Conservation (phyloP, 192 early-diverging fungal species). For the Podochytrium sp. region DNA sequence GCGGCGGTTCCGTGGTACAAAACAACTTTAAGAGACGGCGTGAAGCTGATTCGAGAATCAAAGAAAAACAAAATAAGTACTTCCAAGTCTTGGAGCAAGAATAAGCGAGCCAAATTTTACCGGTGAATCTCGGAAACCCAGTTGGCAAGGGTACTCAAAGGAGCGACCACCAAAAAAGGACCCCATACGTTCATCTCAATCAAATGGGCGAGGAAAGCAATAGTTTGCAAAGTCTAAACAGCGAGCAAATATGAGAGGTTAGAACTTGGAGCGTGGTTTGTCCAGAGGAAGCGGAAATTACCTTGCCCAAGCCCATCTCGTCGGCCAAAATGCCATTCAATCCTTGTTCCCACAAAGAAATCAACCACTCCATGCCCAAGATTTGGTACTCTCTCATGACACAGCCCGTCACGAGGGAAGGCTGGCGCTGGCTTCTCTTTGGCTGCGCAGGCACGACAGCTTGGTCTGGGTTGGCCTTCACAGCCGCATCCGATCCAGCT, state of each 20-base stretch:
- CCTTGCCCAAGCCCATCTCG: constrained; percentile 93
- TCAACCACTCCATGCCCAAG: constrained; percentile 94
- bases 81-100: not conserved
- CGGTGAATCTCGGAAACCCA: constrained; percentile 91
- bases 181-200: constrained; percentile 80
- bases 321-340: constrained; percentile 95
- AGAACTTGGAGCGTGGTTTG: too few relatives aligned
- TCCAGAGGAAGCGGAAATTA: too few relatives aligned
- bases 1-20: constrained; percentile 83
- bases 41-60: constrained; percentile 56
- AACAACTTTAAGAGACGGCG: constrained; percentile 77
- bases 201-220: constrained; percentile 84
- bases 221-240: constrained; percentile 89
- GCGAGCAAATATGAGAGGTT: not conserved
- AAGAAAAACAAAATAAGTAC: not conserved
- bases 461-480: not conserved
- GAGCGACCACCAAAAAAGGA: constrained; percentile 87
- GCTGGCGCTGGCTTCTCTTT: constrained; percentile 27
- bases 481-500: not conserved
- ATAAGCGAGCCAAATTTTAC: constrained; percentile 8
- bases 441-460: not conserved
- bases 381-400: constrained; percentile 90
- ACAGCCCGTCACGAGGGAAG: constrained; percentile 40
- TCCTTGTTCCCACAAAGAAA: constrained; percentile 93
- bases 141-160: constrained; percentile 87